These are phyloP conservation scores for Cryphonectria carpinicola DNA, from an alignment of 2,329 filamentous ascomycete genomes.

Conservation along the genomic window DNA sequence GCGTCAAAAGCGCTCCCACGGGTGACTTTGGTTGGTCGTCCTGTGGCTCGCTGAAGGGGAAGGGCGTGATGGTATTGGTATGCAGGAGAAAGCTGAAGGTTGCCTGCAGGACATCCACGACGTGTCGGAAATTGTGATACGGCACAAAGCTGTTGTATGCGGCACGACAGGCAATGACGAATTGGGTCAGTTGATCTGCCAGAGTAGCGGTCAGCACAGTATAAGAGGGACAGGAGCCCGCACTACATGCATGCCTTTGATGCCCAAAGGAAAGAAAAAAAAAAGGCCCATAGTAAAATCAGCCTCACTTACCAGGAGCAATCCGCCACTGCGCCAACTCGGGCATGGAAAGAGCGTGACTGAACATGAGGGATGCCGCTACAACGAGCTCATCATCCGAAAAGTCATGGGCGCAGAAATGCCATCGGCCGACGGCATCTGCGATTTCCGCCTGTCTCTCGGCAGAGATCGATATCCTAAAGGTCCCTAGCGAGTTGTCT, in stretches of 20 bases:
- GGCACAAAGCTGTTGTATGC: slow-evolving; percentile 97
- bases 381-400: slow-evolving; percentile 88
- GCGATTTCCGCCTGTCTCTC: slow-evolving; percentile 70
- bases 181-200: slow-evolving; percentile 78
- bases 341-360: slow-evolving; percentile 81
- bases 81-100: slow-evolving; percentile 87
- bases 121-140: slow-evolving; percentile 98
- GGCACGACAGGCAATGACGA: slow-evolving; percentile 83
- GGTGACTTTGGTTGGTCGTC: slow-evolving; percentile 55
- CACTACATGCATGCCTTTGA: slow-evolving; percentile 28
- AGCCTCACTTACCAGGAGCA: slow-evolving; percentile 65
- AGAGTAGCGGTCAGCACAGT: slow-evolving; percentile 45
- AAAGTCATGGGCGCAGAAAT: slow-evolving; percentile 88
- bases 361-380: slow-evolving; percentile 84
- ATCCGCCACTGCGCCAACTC: slow-evolving; percentile 82
- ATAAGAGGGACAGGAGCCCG: not conserved
- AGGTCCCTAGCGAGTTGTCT: slow-evolving; percentile 44
- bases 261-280: slow-evolving; percentile 27
- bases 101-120: slow-evolving; percentile 93
- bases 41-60: slow-evolving; percentile 46
- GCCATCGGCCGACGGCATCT: slow-evolving; percentile 75
- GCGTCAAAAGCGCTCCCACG: slow-evolving; percentile 75
- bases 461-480: slow-evolving; percentile 63
- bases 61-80: slow-evolving; percentile 75
- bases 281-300: slow-evolving; percentile 9